A percentile compares a stretch with the other conserved stretches of the same genome.
These are phyloP conservation scores for Trypanosoma platydactyli DNA, from an alignment of 208 protist genomes.

Conservation along the genomic window DNA sequence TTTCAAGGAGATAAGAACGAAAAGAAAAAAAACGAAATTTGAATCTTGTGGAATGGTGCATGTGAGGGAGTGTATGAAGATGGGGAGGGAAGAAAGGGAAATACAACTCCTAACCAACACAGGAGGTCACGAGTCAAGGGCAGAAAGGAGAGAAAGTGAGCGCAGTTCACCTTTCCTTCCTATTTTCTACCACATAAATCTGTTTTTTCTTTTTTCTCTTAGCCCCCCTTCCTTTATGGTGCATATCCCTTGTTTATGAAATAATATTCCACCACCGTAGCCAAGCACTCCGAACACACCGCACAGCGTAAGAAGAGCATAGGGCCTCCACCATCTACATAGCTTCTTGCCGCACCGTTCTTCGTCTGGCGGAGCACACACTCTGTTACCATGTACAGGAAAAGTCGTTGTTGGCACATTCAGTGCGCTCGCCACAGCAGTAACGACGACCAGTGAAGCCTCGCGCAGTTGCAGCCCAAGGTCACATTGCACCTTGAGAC, in stretches of 20 bases:
- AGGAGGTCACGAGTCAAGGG: no score
- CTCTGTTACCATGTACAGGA: not conserved
- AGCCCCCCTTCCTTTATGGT: not conserved
- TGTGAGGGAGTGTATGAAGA: no score
- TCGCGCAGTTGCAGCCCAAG: conserved; percentile 11
- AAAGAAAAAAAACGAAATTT: no score
- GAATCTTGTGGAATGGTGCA: no score
- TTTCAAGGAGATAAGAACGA: no score
- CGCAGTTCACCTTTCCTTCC: not conserved
- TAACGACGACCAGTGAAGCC: not conserved
- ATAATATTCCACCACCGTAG: conserved; percentile 6
- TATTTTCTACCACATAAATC: not conserved
- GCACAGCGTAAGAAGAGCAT: not conserved
- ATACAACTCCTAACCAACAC: no score
- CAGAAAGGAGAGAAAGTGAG: no score
- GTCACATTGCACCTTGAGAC: conserved; percentile 12
- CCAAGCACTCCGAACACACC: not conserved
- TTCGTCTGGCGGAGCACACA: no score
- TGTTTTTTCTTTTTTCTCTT: conserved; percentile 5
- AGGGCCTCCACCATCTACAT: not conserved
- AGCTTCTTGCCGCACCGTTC: no score
- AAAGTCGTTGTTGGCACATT: conserved; percentile 5
- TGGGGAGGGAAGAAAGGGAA: no score
- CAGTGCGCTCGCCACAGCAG: conserved; percentile 5
- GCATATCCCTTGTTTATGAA: not conserved